These are phyloP conservation scores for Nemania serpens DNA, from an alignment of 2,329 filamentous ascomycete species.

Conservation along the genomic window DNA sequence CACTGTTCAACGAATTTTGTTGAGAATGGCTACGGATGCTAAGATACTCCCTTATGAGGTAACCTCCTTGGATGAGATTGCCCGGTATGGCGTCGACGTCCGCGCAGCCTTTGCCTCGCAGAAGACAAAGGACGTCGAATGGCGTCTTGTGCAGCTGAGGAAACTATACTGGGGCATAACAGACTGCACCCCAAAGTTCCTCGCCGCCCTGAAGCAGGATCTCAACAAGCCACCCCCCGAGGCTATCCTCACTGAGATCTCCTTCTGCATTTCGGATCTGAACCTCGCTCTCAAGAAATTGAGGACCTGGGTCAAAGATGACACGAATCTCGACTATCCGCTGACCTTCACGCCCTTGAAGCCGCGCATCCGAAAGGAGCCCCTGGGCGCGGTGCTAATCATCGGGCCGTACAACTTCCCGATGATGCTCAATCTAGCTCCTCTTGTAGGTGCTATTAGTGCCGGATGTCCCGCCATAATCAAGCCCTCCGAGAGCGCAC, in stretches of 20 bases:
- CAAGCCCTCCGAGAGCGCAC: slow-evolving; percentile 87
- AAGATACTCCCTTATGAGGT: slow-evolving; percentile 57
- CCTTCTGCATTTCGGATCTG: slow-evolving; percentile 81
- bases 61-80: slow-evolving; percentile 70
- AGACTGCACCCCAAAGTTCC: slow-evolving; percentile 74
- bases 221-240: slow-evolving; percentile 80
- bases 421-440: slow-evolving; percentile 76
- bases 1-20: not conserved
- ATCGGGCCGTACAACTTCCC: slow-evolving; percentile 97
- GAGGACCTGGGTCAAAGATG: slow-evolving; percentile 81
- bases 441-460: slow-evolving; percentile 86
- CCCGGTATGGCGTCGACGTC: slow-evolving; percentile 61
- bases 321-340: slow-evolving; percentile 71
- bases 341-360: slow-evolving; percentile 70
- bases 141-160: slow-evolving; percentile 82
- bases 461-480: slow-evolving; percentile 88
- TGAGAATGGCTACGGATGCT: slow-evolving; percentile 48
- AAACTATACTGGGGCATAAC: slow-evolving; percentile 93
- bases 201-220: slow-evolving; percentile 77
- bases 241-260: slow-evolving; percentile 72
- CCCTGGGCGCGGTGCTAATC: slow-evolving; percentile 79
- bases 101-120: slow-evolving; percentile 75
- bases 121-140: slow-evolving; percentile 82
- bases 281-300: slow-evolving; percentile 78
- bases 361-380: slow-evolving; percentile 83